Percentiles rank a stretch among this genome's conserved stretches.
phyloP scores from a whole-genome alignment of 257 asterid genomes.

The Eucommia ulmoides region DNA sequence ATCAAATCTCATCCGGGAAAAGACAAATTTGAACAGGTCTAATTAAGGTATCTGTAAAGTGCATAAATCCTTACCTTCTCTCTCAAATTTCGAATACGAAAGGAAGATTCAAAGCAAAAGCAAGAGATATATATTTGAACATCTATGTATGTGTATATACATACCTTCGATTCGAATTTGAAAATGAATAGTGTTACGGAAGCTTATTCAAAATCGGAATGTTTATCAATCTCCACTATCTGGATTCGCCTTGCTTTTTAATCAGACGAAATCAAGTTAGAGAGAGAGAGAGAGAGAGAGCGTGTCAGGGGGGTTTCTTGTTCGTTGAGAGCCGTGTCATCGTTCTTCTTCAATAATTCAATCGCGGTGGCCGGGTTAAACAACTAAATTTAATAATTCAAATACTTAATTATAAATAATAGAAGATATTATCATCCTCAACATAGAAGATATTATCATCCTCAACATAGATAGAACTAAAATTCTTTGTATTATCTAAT shows the following conservation, averaged over 20 bases:
- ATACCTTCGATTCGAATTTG: neutral
- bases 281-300: neutral
- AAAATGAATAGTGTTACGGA: too few relatives aligned
- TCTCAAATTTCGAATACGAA: neutral
- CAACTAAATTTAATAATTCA: neutral
- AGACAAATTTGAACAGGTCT: neutral
- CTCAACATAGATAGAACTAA: too few relatives aligned
- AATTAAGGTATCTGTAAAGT: neutral
- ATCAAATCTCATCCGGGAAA: neutral
- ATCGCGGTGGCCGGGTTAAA: neutral
- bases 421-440: too few relatives aligned
- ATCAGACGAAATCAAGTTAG: neutral
- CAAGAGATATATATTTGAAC: neutral
- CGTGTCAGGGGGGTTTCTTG: neutral
- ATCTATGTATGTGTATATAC: neutral
- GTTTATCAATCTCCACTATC: too few relatives aligned
- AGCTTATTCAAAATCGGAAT: too few relatives aligned
- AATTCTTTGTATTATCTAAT: too few relatives aligned
- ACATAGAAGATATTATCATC: too few relatives aligned
- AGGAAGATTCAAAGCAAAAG: neutral
- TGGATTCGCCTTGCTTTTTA: too few relatives aligned
- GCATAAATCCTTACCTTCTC: neutral
- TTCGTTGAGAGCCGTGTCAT: neutral
- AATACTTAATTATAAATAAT: too few relatives aligned
- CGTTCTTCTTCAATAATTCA: neutral